Percentiles rank a stretch among this genome's conserved stretches.
Conservation (phyloP, 1,284 basidiomycete genomes). For the Tilletia horrida region DNA sequence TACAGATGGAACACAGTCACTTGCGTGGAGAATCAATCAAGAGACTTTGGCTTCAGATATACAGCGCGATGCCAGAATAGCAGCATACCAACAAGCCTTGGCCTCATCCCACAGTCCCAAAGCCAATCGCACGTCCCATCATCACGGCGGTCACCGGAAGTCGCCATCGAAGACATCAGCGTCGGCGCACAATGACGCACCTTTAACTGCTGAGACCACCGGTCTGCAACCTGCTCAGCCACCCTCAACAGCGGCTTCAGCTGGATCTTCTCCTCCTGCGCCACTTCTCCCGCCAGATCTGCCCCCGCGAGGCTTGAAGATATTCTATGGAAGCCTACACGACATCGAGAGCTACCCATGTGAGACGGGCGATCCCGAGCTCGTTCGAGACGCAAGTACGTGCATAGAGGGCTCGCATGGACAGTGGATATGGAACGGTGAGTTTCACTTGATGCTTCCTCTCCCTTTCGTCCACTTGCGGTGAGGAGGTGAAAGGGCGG, state of each 20-base stretch:
- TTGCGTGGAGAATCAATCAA: constrained; percentile 87
- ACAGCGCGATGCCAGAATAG: constrained; percentile 33
- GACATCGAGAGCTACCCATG: constrained; percentile 86
- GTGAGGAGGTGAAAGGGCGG: constrained; percentile 11
- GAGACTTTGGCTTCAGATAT: constrained; percentile 61
- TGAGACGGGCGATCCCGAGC: constrained; percentile 76
- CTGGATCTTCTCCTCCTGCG: neutral
- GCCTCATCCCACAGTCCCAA: neutral
- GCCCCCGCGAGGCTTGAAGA: constrained; percentile 58
- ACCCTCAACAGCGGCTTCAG: neutral
- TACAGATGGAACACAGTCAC: constrained; percentile 87
- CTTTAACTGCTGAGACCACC: neutral
- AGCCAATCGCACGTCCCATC: neutral
- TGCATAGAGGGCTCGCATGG: constrained; percentile 78
- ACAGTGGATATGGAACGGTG: constrained; percentile 66
- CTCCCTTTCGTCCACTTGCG: neutral
- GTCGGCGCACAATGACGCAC: neutral
- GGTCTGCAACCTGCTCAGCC: neutral
- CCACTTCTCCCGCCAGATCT: neutral
- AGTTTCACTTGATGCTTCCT: constrained; percentile 17
- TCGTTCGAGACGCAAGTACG: constrained; percentile 76
- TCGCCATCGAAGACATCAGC: neutral
- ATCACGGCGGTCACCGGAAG: neutral
- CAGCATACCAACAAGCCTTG: neutral
- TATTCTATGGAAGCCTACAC: constrained; percentile 85